These are phyloP conservation scores for Microsporum ferrugineum DNA, from an alignment of 2,329 filamentous ascomycete genomes.

Conservation along the genomic window DNA sequence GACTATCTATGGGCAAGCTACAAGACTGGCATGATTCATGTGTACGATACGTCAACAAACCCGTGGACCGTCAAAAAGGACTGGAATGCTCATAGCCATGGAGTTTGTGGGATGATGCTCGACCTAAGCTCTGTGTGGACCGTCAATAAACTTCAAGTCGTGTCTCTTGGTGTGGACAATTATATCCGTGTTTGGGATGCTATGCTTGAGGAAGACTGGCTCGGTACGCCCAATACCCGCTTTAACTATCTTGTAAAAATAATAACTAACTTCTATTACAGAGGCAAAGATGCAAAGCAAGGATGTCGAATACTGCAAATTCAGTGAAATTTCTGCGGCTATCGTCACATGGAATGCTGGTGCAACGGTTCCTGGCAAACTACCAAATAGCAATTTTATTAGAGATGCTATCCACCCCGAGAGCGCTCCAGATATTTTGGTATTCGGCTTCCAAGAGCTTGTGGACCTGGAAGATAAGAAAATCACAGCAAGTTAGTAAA, in stretches of 20 bases:
- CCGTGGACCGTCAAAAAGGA: constrained; percentile 91
- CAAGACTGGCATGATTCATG: constrained; percentile 84
- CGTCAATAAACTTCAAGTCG: constrained; percentile 69
- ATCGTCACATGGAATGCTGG: constrained; percentile 96
- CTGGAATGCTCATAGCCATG: constrained; percentile 81
- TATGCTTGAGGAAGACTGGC: constrained; percentile 82
- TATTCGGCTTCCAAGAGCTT: constrained; percentile 97
- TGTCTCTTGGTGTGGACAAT: constrained; percentile 79
- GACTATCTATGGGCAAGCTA: constrained; percentile 84
- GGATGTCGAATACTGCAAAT: constrained; percentile 73
- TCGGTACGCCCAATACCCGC: constrained; percentile 41
- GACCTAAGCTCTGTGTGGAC: constrained; percentile 78
- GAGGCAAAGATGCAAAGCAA: constrained; percentile 76
- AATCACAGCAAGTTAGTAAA: constrained; percentile 67
- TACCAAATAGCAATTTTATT: constrained; percentile 71
- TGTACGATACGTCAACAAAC: constrained; percentile 72
- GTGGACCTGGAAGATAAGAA: constrained; percentile 97
- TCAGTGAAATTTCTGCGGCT: constrained; percentile 66
- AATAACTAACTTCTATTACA: constrained; percentile 21
- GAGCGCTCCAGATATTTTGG: constrained; percentile 71
- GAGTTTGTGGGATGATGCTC: constrained; percentile 63
- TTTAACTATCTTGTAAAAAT: background rate
- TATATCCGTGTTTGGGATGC: constrained; percentile 82
- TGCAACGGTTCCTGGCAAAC: constrained; percentile 76
- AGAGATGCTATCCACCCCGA: constrained; percentile 65